Evolutionary conservation across 1,139 yeast species (phyloP).

Genomic region (Saccharomyces hybrid): DNA sequence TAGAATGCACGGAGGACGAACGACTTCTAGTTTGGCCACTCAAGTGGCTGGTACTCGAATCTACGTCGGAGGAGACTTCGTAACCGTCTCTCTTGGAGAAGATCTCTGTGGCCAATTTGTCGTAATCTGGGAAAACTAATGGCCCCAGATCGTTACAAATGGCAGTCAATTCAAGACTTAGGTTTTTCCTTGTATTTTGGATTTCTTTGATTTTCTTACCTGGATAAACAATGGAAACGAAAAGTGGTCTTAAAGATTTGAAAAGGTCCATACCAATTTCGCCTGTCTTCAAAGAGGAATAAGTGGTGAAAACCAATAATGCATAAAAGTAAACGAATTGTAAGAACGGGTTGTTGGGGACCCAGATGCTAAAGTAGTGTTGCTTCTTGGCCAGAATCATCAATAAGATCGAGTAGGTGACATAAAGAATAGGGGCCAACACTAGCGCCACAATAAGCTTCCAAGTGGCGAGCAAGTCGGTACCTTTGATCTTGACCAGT

Average conservation of each 20-base stretch:
- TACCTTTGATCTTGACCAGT: conserved; percentile 61
- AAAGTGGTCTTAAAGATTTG: conserved; percentile 59
- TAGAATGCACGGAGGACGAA: conserved; percentile 26
- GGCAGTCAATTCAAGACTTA: conserved; percentile 41
- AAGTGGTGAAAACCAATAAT: conserved; percentile 45
- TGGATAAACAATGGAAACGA: conserved; percentile 47
- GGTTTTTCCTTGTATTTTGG: conserved; percentile 31
- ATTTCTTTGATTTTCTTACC: conserved; percentile 39
- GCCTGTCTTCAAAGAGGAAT: conserved; percentile 62
- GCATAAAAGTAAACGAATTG: conserved; percentile 35
- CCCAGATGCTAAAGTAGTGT: conserved; percentile 36
- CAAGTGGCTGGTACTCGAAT: conserved; percentile 1
- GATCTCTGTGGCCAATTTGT: conserved; percentile 16
- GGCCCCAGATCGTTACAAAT: conserved; percentile 62
- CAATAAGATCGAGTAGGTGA: conserved; percentile 53
- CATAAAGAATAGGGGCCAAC: conserved; percentile 60
- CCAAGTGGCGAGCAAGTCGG: conserved; percentile 72
- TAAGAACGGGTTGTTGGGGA: conserved; percentile 34
- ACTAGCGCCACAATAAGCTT: conserved; percentile 61
- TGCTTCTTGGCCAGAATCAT: conserved; percentile 34
- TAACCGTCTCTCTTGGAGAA: conserved; percentile 8
- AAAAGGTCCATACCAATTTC: conserved; percentile 69
- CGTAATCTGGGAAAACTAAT: conserved; percentile 53
- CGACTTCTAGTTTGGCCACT: conserved; percentile 20
- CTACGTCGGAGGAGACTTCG: conserved; percentile 11